Evolutionary conservation across 257 asterid species (phyloP).

Genomic region (Solanum lignicaule): DNA sequence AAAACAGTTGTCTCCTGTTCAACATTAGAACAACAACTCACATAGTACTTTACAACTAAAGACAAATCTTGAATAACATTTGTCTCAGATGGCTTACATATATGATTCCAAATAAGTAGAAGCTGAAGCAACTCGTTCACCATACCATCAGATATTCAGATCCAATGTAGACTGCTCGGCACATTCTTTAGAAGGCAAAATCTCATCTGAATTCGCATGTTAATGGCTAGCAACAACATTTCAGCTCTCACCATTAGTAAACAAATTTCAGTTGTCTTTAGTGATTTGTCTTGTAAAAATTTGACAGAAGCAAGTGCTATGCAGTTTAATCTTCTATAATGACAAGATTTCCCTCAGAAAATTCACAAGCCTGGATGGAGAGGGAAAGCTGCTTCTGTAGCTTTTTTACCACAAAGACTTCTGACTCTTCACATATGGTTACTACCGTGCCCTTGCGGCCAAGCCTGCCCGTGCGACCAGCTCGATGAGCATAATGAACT

Average conservation of each 20-base stretch:
- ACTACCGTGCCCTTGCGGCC: slow-evolving; percentile 85
- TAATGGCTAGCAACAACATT: neutral
- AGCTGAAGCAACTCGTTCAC: neutral
- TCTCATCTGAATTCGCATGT: neutral
- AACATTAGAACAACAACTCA: neutral
- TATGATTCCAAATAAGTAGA: neutral
- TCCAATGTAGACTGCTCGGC: neutral
- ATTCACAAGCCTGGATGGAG: slow-evolving; percentile 50
- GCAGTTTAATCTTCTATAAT: slow-evolving; percentile 33
- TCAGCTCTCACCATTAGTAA: neutral
- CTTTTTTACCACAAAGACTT: slow-evolving; percentile 76
- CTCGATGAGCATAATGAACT: slow-evolving; percentile 86
- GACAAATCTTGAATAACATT: neutral
- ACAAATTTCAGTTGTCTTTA: neutral
- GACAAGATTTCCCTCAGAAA: slow-evolving; percentile 70
- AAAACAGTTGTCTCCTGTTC: neutral
- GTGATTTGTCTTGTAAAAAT: neutral
- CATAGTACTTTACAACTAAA: neutral
- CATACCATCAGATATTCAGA: neutral
- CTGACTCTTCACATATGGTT: slow-evolving; percentile 73
- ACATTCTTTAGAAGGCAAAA: neutral
- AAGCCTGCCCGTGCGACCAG: slow-evolving; percentile 91
- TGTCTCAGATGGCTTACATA: neutral
- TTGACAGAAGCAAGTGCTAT: slow-evolving; percentile 4
- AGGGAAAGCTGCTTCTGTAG: slow-evolving; percentile 83